Conservation (phyloP, 495 filamentous ascomycete species). For the Lasiosphaeris hirsuta region DNA sequence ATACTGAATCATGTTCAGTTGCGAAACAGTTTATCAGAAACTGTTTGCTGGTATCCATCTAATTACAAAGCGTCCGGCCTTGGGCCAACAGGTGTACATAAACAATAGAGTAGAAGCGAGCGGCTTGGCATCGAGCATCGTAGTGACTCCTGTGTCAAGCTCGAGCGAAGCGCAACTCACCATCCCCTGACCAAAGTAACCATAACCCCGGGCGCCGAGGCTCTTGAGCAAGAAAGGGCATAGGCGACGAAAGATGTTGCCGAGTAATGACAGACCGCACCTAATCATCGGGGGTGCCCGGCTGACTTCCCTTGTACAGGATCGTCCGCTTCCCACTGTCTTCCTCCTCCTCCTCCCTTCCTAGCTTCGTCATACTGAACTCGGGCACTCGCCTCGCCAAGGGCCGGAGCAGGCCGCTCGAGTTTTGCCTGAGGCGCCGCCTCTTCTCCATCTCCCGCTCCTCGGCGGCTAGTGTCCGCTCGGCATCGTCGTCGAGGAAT, state of each 20-base stretch:
- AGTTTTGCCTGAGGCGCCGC: slow-evolving; percentile 31
- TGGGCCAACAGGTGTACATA: no score
- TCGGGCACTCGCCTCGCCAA: slow-evolving; percentile 40
- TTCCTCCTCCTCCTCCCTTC: slow-evolving; percentile 39
- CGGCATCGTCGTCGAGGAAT: slow-evolving; percentile 41
- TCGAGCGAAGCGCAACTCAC: no score
- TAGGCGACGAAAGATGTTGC: slow-evolving; percentile 18
- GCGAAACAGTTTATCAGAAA: no score
- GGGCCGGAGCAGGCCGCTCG: slow-evolving; percentile 29
- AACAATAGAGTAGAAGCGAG: no score
- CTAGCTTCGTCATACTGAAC: slow-evolving; percentile 49
- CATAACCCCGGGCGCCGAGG: slow-evolving; percentile 4
- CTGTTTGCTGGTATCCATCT: no score
- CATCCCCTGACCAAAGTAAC: no score
- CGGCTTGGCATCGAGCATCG: no score
- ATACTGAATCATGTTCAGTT: no score
- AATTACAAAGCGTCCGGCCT: no score
- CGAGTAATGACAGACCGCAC: slow-evolving; percentile 30
- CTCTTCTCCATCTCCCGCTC: slow-evolving; percentile 37
- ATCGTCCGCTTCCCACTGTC: slow-evolving; percentile 26
- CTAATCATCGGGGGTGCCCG: slow-evolving; percentile 37
- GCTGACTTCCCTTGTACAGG: slow-evolving; percentile 32
- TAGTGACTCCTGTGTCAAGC: no score
- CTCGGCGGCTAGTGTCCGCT: slow-evolving; percentile 31
- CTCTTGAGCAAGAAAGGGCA: not conserved